Percentiles rank a stretch among this genome's conserved stretches.
Evolutionary conservation across 106 monocot species (phyloP).

Genomic region (Allium sativum): DNA sequence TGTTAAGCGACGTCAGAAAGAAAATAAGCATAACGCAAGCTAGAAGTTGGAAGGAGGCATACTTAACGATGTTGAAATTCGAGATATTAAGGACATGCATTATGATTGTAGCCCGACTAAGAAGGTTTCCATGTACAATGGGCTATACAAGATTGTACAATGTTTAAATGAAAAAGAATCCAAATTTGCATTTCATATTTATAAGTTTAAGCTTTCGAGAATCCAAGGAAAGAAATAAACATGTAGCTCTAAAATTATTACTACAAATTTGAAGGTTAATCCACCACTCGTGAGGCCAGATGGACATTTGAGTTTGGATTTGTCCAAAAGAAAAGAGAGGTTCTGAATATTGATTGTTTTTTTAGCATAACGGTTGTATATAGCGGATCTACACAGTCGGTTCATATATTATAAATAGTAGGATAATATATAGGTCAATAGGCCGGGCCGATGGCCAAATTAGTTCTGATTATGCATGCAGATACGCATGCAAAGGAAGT

Average conservation of each 20-base stretch:
- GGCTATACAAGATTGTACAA: slow-evolving; percentile 23
- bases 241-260: slow-evolving; percentile 9
- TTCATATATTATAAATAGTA: too few relatives aligned
- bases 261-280: slow-evolving; percentile 31
- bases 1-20: slow-evolving; percentile 11
- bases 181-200: slow-evolving; percentile 24
- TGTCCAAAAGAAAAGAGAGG: slow-evolving; percentile 34
- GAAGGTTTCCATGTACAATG: slow-evolving; percentile 33
- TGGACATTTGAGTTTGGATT: slow-evolving; percentile 38
- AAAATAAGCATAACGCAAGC: neutral
- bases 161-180: slow-evolving; percentile 10
- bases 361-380: too few relatives aligned
- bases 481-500: too few relatives aligned
- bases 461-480: too few relatives aligned
- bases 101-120: slow-evolving; percentile 5
- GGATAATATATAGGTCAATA: too few relatives aligned
- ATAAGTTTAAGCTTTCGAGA: slow-evolving; percentile 28
- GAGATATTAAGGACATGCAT: slow-evolving; percentile 19
- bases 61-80: slow-evolving; percentile 34
- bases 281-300: slow-evolving; percentile 1
- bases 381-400: too few relatives aligned
- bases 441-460: too few relatives aligned
- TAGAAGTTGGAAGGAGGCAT: slow-evolving; percentile 55
- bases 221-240: slow-evolving; percentile 19
- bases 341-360: too few relatives aligned